Conservation (phyloP, 352 stramenopile genomes). For the Phytophthora tubulina region DNA sequence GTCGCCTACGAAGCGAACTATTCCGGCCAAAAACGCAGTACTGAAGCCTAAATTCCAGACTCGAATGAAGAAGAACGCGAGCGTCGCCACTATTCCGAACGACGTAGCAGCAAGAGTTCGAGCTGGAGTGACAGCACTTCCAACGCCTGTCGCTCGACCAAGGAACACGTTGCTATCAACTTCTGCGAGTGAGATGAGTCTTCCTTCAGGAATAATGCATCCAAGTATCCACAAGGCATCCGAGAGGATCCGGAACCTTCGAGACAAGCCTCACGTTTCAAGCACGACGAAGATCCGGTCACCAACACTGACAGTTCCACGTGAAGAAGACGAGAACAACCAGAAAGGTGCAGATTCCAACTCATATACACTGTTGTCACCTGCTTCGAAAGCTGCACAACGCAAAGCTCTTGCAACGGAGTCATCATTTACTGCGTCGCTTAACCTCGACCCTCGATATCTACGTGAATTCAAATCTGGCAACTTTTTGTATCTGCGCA, state of each 20-base stretch:
- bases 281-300: slow-evolving; percentile 27
- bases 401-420: slow-evolving; percentile 34
- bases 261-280: slow-evolving; percentile 39
- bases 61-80: slow-evolving; percentile 62
- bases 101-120: neutral
- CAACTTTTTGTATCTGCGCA: slow-evolving; percentile 87
- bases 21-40: slow-evolving; percentile 12
- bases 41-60: slow-evolving; percentile 58
- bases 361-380: slow-evolving; percentile 34
- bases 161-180: slow-evolving; percentile 7
- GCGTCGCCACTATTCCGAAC: slow-evolving; percentile 42
- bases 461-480: slow-evolving; percentile 78
- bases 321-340: slow-evolving; percentile 39
- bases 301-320: slow-evolving; percentile 15
- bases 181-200: slow-evolving; percentile 49
- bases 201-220: slow-evolving; percentile 52
- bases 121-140: neutral
- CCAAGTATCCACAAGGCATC: slow-evolving; percentile 66
- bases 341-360: slow-evolving; percentile 4
- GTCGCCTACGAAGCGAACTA: slow-evolving; percentile 12
- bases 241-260: slow-evolving; percentile 62
- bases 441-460: slow-evolving; percentile 81
- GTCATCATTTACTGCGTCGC: slow-evolving; percentile 77
- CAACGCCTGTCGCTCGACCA: neutral
- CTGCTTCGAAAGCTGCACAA: slow-evolving; percentile 41